Evolutionary conservation across 257 asterid species (phyloP).

Genomic region (Nyctanthes arbortristis): DNA sequence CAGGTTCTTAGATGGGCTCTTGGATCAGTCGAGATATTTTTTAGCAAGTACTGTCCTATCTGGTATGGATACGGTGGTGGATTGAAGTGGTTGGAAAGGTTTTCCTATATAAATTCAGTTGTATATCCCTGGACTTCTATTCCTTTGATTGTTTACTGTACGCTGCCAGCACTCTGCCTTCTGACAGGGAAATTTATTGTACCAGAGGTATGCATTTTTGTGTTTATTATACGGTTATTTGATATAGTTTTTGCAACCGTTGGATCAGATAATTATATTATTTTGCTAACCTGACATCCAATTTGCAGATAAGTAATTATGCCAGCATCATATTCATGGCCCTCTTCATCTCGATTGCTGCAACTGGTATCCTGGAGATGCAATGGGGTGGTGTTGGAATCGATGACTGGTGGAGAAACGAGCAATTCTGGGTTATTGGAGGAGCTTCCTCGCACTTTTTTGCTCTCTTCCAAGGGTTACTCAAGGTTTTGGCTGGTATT

Average conservation of each 20-base stretch:
- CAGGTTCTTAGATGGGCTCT: slow-evolving; percentile 64
- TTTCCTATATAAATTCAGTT: slow-evolving; percentile 55
- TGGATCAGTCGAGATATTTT: slow-evolving; percentile 59
- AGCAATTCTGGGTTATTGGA: slow-evolving; percentile 66
- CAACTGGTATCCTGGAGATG: slow-evolving; percentile 54
- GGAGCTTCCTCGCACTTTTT: slow-evolving; percentile 54
- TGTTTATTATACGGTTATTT: background rate
- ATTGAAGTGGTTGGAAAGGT: slow-evolving; percentile 48
- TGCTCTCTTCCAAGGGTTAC: slow-evolving; percentile 58
- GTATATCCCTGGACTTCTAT: slow-evolving; percentile 59
- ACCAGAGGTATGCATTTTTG: slow-evolving; percentile 45
- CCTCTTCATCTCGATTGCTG: slow-evolving; percentile 54
- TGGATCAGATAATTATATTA: background rate
- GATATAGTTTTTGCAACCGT: too few relatives aligned
- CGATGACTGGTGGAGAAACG: slow-evolving; percentile 65
- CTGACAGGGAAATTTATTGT: slow-evolving; percentile 58
- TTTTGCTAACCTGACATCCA: background rate
- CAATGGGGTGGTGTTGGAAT: slow-evolving; percentile 59
- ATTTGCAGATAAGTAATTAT: slow-evolving; percentile 48
- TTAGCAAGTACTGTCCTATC: slow-evolving; percentile 60
- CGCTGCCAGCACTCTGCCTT: slow-evolving; percentile 58
- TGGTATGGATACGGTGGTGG: slow-evolving; percentile 70
- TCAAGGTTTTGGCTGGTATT: slow-evolving; percentile 55
- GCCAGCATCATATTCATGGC: slow-evolving; percentile 52
- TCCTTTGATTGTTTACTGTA: slow-evolving; percentile 56